Percentiles rank a stretch among this genome's conserved stretches.
These are phyloP conservation scores for Penicillium pulvis DNA, from an alignment of 495 filamentous ascomycete genomes.

Conservation along the genomic window DNA sequence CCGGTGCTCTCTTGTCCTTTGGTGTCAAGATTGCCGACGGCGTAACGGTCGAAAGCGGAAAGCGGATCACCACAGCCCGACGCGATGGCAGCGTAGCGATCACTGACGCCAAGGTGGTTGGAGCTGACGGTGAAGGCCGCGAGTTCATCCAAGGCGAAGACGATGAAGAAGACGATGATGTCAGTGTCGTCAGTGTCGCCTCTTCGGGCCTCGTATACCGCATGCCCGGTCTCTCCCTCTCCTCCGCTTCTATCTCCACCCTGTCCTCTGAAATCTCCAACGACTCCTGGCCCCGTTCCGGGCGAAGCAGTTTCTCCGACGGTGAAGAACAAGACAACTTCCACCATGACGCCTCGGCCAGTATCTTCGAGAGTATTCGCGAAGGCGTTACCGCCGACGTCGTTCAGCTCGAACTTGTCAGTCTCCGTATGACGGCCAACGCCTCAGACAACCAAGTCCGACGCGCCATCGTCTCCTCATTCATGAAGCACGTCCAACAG, in stretches of 20 bases:
- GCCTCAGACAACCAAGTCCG: slow-evolving; percentile 87
- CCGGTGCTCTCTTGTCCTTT: slow-evolving; percentile 78
- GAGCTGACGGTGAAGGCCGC: slow-evolving; percentile 47
- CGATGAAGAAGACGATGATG: slow-evolving; percentile 54
- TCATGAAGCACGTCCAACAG: slow-evolving; percentile 77
- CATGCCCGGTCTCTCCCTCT: slow-evolving; percentile 66
- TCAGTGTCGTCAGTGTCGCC: slow-evolving; percentile 48
- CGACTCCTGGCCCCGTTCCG: slow-evolving; percentile 52
- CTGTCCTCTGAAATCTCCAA: slow-evolving; percentile 55
- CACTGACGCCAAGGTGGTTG: slow-evolving; percentile 52
- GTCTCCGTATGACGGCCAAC: slow-evolving; percentile 83
- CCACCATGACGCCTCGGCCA: slow-evolving; percentile 83
- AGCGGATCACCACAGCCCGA: slow-evolving; percentile 58
- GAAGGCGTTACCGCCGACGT: slow-evolving; percentile 76
- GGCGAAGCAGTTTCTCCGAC: slow-evolving; percentile 58
- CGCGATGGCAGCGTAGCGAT: slow-evolving; percentile 47
- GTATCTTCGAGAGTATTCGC: slow-evolving; percentile 79
- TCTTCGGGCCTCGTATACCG: slow-evolving; percentile 69
- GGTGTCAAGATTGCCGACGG: slow-evolving; percentile 70
- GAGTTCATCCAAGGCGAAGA: slow-evolving; percentile 54
- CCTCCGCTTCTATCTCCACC: slow-evolving; percentile 77
- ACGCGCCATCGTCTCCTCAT: slow-evolving; percentile 79
- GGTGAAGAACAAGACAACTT: slow-evolving; percentile 68
- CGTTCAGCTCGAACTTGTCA: slow-evolving; percentile 86
- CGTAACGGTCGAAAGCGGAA: slow-evolving; percentile 51